Evolutionary conservation across 2,329 filamentous ascomycete genomes (phyloP), one percentile per base, ranked within the genome.

Genomic region (Colletotrichum tofieldiae): DNA sequence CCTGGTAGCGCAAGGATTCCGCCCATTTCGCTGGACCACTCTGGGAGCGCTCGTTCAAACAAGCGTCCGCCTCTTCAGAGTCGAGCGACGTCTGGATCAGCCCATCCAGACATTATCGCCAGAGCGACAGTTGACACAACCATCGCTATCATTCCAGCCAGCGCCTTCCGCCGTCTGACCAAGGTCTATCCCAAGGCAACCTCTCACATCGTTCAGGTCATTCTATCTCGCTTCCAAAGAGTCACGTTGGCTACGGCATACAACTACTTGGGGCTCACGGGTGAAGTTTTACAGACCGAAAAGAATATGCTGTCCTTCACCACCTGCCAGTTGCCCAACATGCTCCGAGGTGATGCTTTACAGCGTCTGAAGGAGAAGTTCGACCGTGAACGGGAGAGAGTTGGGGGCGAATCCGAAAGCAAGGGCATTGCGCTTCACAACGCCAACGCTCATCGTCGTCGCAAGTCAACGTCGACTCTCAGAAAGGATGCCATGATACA

Each of bases 341-440:
- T 96, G 71, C 86, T 99, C 9, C 91, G 95, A 39, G 96, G 96
- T 6, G 90, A 93, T 71, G 93, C 96, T 0, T 80, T 99, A 47
- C 90, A 93, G 73, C 88, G 96, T 26, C 84, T 99, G 26, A 98
- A 98, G 79, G 94, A 97, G 75, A 99, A 98, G 78, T 99, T 99
- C 77, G 90, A 88, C 45, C 89, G 91, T 20, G 96, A 99, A 78
- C 90, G 93, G 75, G 95, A 98, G 77, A 91, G 95, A 12, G 90
- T 95, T 26, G 93, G 92, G 1, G 89, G 91, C 2, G 94, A 96
- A 77, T 94, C 98, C 72, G 90, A 92, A 23, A 92, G 90, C 75
- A 98, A 98, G 82, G 97, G 96, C 0, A 98, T 99, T 76, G 96
- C 97, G 6, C 86, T 99, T 49, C 96, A 99, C 80, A 99, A 98